phyloP scores from a whole-genome alignment of 495 filamentous ascomycete species.

The Penicillium simplicissimum region DNA sequence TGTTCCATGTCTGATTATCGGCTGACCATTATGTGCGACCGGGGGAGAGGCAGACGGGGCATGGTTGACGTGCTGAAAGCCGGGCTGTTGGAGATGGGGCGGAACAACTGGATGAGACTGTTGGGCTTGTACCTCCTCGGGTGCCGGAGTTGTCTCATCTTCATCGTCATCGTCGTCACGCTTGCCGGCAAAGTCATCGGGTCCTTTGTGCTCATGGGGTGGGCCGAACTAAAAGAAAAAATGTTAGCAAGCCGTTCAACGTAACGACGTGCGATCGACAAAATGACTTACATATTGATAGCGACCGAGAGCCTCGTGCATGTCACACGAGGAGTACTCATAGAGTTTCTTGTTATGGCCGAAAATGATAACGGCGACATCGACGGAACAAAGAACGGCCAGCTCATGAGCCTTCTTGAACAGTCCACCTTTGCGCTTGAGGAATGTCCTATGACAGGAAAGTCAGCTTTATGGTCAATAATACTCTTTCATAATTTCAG shows the following conservation, averaged over 20 bases:
- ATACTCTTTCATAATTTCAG: background rate
- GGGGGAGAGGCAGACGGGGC: slow-evolving; percentile 90
- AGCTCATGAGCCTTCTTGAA: slow-evolving; percentile 99
- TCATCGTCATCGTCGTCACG: slow-evolving; percentile 86
- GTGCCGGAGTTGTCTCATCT: slow-evolving; percentile 66
- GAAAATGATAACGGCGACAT: slow-evolving; percentile 98
- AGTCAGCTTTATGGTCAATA: slow-evolving; percentile 6
- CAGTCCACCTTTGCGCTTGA: slow-evolving; percentile 96
- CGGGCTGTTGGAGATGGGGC: slow-evolving; percentile 74
- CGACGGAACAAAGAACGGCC: slow-evolving; percentile 95
- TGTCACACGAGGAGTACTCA: slow-evolving; percentile 93
- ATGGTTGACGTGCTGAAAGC: slow-evolving; percentile 78
- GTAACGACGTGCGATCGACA: slow-evolving; percentile 1
- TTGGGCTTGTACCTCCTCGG: slow-evolving; percentile 55
- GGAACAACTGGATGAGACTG: slow-evolving; percentile 58
- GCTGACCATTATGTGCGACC: slow-evolving; percentile 70
- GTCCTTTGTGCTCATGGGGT: slow-evolving; percentile 95
- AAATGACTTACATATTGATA: slow-evolving; percentile 79
- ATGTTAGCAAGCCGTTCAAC: slow-evolving; percentile 4
- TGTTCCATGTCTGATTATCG: slow-evolving; percentile 73
- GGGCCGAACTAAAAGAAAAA: slow-evolving; percentile 68
- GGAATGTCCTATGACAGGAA: slow-evolving; percentile 69
- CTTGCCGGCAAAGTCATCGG: slow-evolving; percentile 85
- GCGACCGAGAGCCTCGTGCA: slow-evolving; percentile 81
- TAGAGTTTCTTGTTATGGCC: slow-evolving; percentile 98